Evolutionary conservation across 192 early-diverging fungal species (phyloP), one percentile per base, ranked within the genome.

Genomic region (Jimgerdemannia flammicorona): DNA sequence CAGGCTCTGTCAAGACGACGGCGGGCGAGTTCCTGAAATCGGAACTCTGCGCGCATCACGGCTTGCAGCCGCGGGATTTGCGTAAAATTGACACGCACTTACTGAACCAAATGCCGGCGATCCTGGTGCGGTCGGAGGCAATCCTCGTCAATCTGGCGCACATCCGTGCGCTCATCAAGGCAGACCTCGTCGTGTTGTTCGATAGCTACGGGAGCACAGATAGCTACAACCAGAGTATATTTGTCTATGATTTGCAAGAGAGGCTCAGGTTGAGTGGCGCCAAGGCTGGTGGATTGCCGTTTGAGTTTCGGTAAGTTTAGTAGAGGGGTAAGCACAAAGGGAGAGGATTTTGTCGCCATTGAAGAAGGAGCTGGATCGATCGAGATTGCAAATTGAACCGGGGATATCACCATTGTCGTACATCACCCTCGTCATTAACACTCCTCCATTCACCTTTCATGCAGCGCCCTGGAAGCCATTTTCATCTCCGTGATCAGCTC

Each of bases 91-190:
- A 92, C 72, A 92, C 90, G 76, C 85, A 85, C 44, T 90, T 88
- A 71, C 85, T 91, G 70, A 92, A 96, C 75, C 91, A 94, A 75
- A 87, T 90, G 76, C 93, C 95, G 3, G 91, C 90, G 9, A 90
- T 97, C 29, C 84, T 97, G 40, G 95, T 96, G 39, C 91, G 96
- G 9, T 80, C 89, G 1, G 89, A 93, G 59, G 91, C 94, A 2
- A 94, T 97, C 70, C 79, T 97, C 3, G 86, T 96, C 43, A 96
- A 97, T 70, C 80, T 97, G 44, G 85, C 88, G 42, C 90, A 96
- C 71, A 90, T 95, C 70, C 87, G 91, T 64, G 95, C 94, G 17
- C 79, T 97, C 40, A 90, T 97, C 66, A 91, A 92, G 73, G 90
- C 91, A 39, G 92, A 95, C 79, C 81, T 86, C 44, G 89, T 93